Evolutionary conservation across 352 stramenopile species (phyloP).

Genomic region (Phytopythium oedochilum): DNA sequence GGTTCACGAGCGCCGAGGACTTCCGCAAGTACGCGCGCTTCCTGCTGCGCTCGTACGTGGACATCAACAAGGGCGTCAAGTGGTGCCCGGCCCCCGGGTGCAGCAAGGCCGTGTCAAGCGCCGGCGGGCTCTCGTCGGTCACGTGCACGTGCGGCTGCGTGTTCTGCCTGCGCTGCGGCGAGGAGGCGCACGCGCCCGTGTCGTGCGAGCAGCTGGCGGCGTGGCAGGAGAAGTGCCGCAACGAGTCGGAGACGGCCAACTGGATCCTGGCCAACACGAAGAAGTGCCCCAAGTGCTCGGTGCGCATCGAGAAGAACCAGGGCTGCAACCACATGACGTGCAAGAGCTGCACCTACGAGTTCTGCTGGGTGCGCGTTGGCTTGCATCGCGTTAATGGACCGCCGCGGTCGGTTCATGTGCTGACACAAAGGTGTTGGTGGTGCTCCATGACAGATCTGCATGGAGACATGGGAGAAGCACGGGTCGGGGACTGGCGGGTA

Average conservation of each 20-base stretch:
- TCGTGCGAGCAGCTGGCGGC: constrained; percentile 89
- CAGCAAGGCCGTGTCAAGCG: constrained; percentile 91
- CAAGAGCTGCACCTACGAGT: constrained; percentile 91
- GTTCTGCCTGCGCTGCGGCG: constrained; percentile 93
- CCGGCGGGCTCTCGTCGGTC: constrained; percentile 74
- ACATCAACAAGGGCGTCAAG: constrained; percentile 96
- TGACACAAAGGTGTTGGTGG: too few species aligned
- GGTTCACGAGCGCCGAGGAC: constrained; percentile 60
- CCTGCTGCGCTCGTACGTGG: constrained; percentile 96
- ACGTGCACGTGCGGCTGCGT: constrained; percentile 81
- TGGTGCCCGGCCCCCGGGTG: constrained; percentile 97
- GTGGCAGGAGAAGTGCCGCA: constrained; percentile 97
- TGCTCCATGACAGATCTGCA: constrained; percentile 87
- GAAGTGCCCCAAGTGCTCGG: constrained; percentile 98
- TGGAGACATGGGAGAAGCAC: constrained; percentile 95
- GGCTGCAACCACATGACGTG: constrained; percentile 99
- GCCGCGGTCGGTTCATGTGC: too few species aligned
- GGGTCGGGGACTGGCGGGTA: constrained; percentile 96
- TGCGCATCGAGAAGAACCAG: constrained; percentile 99
- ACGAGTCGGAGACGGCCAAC: constrained; percentile 98
- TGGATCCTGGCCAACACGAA: constrained; percentile 99
- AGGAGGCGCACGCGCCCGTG: constrained; percentile 95
- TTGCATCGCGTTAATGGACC: too few species aligned
- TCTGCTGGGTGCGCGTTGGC: constrained; percentile 90
- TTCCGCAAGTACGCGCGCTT: constrained; percentile 91